Evolutionary conservation across 1,139 yeast species (phyloP).

Genomic region (Lodderomyces orthopsilosis): DNA sequence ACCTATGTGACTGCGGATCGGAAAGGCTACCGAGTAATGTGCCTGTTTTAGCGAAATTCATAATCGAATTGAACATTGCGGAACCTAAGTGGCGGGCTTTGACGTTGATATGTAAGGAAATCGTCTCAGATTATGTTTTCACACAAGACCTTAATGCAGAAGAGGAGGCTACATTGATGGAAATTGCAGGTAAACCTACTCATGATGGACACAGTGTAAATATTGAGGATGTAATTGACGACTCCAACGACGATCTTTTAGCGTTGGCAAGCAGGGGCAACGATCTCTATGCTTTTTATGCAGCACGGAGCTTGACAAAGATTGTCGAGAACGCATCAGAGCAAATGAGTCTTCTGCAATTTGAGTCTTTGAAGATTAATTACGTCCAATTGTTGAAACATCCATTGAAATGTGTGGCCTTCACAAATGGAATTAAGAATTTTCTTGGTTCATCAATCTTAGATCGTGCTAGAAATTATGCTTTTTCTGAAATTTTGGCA

Average conservation of each 20-base stretch:
- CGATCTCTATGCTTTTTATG: conserved; percentile 19
- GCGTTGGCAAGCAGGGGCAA: conserved; percentile 1
- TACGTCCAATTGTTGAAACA: conserved; percentile 30
- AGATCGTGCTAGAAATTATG: conserved; percentile 56
- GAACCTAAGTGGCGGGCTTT: conserved; percentile 9
- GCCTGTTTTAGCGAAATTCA: conserved; percentile 15
- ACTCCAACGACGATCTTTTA: not conserved
- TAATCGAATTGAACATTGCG: conserved; percentile 10
- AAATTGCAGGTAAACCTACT: not conserved
- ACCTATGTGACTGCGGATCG: conserved; percentile 23
- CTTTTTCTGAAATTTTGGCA: conserved; percentile 68
- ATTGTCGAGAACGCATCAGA: conserved; percentile 29
- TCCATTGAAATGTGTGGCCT: conserved; percentile 37
- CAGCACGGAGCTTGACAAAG: conserved; percentile 26
- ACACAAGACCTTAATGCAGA: conserved; percentile 2
- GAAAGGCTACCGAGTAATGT: conserved; percentile 7
- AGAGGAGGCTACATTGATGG: conserved; percentile 3
- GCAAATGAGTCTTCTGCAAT: conserved; percentile 19
- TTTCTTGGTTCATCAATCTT: conserved; percentile 34
- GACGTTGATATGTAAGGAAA: conserved; percentile 23
- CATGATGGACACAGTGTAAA: not conserved
- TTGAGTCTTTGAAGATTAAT: conserved; percentile 26
- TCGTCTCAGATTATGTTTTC: conserved; percentile 28
- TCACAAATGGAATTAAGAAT: conserved; percentile 36
- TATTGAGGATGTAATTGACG: not conserved